Conservation (phyloP, 768 basidiomycete genomes). For the Udeniomyces megalosporus region DNA sequence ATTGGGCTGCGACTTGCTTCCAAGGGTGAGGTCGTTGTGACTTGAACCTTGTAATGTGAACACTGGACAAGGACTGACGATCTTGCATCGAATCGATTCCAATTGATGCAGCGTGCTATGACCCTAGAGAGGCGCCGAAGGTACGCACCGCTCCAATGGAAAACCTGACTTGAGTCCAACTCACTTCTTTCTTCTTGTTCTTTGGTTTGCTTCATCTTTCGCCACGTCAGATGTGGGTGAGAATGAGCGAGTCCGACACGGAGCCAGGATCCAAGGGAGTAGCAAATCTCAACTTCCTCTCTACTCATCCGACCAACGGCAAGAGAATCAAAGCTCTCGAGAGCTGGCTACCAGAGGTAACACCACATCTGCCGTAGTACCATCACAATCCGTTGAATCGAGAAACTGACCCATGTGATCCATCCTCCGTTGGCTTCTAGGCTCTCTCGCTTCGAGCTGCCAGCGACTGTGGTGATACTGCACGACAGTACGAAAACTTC, state of each 20-base stretch:
- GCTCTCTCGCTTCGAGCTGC: constrained; percentile 8
- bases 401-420: no score
- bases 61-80: no score
- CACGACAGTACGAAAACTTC: neutral
- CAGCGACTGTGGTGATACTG: constrained; percentile 1
- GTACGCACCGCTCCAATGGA: no score
- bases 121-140: constrained; percentile 36
- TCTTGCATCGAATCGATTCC: neutral
- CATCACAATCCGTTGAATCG: neutral
- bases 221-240: no score
- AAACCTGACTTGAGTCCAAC: no score
- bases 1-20: constrained; percentile 69
- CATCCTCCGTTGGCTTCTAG: neutral
- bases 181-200: no score
- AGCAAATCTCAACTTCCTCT: constrained; percentile 50
- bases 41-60: no score
- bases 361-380: neutral
- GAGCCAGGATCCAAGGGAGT: constrained; percentile 31
- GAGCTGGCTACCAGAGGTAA: constrained; percentile 9
- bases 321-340: constrained; percentile 46
- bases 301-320: constrained; percentile 61
- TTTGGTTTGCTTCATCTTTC: no score
- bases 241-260: no score
- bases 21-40: no score
- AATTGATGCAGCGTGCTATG: constrained; percentile 52